These are phyloP conservation scores for Xanthoconium purpureum DNA, from an alignment of 768 basidiomycete species.

Conservation along the genomic window DNA sequence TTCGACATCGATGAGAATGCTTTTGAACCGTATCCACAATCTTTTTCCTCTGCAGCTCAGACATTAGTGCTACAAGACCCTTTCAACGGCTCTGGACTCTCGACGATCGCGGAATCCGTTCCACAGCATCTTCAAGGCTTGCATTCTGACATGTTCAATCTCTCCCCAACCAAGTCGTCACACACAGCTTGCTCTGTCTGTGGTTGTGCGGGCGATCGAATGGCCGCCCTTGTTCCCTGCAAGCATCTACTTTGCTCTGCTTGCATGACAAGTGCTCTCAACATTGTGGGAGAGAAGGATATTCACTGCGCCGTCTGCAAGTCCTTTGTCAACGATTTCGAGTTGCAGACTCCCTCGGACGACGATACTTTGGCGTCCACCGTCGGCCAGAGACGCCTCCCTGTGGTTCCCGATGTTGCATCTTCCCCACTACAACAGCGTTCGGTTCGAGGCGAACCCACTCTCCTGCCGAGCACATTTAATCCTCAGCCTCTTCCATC, in stretches of 20 bases:
- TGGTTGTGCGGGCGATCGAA: constrained; percentile 41
- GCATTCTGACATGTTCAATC: constrained; percentile 24
- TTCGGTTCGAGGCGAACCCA: constrained; percentile 23
- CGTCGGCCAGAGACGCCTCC: constrained; percentile 9
- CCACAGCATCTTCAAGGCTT: constrained; percentile 23
- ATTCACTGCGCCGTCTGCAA: constrained; percentile 84
- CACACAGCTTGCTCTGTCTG: constrained; percentile 60
- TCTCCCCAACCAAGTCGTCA: constrained; percentile 8
- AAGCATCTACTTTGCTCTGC: constrained; percentile 72
- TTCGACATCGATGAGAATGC: constrained; percentile 78
- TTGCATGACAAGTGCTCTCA: constrained; percentile 81
- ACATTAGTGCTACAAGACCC: constrained; percentile 41
- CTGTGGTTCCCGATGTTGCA: constrained; percentile 11
- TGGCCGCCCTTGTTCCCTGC: constrained; percentile 75
- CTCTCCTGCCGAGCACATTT: constrained; percentile 29
- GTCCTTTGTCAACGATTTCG: constrained; percentile 65
- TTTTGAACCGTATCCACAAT: constrained; percentile 48
- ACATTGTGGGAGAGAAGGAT: constrained; percentile 87
- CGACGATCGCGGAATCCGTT: constrained; percentile 31
- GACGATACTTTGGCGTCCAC: constrained; percentile 24
- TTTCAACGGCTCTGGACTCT: constrained; percentile 37
- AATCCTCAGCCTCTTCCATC: constrained; percentile 27
- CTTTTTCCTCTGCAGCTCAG: constrained; percentile 33
- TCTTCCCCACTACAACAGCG: constrained; percentile 27
- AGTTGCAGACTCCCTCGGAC: constrained; percentile 37